Conservation (phyloP, 345 rosid genomes). For the Raphanus sativus region DNA sequence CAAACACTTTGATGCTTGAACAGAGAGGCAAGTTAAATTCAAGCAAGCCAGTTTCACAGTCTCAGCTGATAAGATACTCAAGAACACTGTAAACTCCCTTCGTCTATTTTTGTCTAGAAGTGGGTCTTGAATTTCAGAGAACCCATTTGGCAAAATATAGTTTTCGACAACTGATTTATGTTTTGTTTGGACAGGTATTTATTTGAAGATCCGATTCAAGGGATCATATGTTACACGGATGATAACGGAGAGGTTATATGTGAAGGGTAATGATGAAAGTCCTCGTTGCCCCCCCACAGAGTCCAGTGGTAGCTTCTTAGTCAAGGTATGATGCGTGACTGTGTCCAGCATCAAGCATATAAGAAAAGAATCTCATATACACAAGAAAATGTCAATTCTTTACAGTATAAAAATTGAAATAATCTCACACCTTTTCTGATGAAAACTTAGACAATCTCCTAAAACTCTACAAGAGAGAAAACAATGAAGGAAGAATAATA, state of each 20-base stretch:
- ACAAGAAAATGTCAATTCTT: slow-evolving; percentile 15
- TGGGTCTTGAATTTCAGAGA: slow-evolving; percentile 9
- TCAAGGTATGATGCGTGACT: slow-evolving; percentile 49
- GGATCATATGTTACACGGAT: slow-evolving; percentile 70
- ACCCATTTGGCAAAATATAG: slow-evolving; percentile 12
- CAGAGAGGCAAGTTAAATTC: slow-evolving; percentile 30
- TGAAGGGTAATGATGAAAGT: slow-evolving; percentile 96
- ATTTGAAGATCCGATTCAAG: slow-evolving; percentile 70
- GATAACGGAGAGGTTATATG: too few relatives aligned
- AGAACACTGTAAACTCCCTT: slow-evolving; percentile 53
- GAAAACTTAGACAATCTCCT: slow-evolving; percentile 41
- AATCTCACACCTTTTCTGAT: slow-evolving; percentile 48
- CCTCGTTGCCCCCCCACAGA: slow-evolving; percentile 66
- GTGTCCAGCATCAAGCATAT: slow-evolving; percentile 23
- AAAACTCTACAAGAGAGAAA: slow-evolving; percentile 27
- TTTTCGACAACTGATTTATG: neutral
- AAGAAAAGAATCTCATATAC: slow-evolving; percentile 22
- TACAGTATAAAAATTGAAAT: slow-evolving; percentile 42
- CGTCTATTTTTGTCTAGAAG: neutral
- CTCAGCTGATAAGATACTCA: slow-evolving; percentile 58
- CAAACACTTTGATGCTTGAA: slow-evolving; percentile 43
- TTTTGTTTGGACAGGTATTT: too few relatives aligned
- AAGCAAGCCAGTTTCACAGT: slow-evolving; percentile 41
- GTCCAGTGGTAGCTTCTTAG: slow-evolving; percentile 43
- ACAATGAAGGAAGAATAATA: slow-evolving; percentile 17